Conservation (phyloP, 2,329 filamentous ascomycete genomes). For the Elsinoe australis region DNA sequence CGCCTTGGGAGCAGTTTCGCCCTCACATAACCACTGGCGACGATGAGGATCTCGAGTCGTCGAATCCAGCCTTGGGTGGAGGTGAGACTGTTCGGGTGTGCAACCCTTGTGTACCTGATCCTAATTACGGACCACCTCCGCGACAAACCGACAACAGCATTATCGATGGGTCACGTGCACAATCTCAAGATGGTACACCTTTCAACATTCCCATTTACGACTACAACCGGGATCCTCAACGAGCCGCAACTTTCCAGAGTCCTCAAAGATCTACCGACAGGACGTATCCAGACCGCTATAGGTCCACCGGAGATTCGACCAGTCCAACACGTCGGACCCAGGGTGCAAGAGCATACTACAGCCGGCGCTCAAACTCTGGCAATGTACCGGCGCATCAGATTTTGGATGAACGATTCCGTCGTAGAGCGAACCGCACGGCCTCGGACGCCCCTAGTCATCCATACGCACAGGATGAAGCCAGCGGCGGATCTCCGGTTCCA, state of each 20-base stretch:
- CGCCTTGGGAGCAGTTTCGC: conserved; percentile 43
- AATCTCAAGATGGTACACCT: conserved; percentile 12
- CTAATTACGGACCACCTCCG: conserved; percentile 21
- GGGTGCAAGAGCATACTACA: conserved; percentile 12
- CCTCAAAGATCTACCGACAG: conserved; percentile 9
- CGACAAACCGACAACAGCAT: conserved; percentile 15
- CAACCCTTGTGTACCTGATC: conserved; percentile 66
- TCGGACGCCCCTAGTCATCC: conserved; percentile 8
- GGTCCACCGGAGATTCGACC: conserved; percentile 3
- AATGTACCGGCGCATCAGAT: conserved; percentile 6
- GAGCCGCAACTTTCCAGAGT: conserved; percentile 13
- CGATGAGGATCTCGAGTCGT: conserved; percentile 27
- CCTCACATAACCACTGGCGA: conserved; percentile 36
- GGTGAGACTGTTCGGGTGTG: conserved; percentile 63
- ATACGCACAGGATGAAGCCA: not conserved
- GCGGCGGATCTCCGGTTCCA: not conserved
- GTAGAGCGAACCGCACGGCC: not conserved
- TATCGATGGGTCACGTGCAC: conserved; percentile 19
- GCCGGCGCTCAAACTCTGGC: not conserved
- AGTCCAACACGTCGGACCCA: conserved; percentile 9
- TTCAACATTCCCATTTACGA: conserved; percentile 11
- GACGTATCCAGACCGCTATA: conserved; percentile 12
- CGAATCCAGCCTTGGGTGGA: conserved; percentile 50
- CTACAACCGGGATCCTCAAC: conserved; percentile 3
- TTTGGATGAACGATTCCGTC: conserved; percentile 7